These are phyloP conservation scores for Tricladium varicosporioides DNA, from an alignment of 2,329 filamentous ascomycete species.

Conservation along the genomic window DNA sequence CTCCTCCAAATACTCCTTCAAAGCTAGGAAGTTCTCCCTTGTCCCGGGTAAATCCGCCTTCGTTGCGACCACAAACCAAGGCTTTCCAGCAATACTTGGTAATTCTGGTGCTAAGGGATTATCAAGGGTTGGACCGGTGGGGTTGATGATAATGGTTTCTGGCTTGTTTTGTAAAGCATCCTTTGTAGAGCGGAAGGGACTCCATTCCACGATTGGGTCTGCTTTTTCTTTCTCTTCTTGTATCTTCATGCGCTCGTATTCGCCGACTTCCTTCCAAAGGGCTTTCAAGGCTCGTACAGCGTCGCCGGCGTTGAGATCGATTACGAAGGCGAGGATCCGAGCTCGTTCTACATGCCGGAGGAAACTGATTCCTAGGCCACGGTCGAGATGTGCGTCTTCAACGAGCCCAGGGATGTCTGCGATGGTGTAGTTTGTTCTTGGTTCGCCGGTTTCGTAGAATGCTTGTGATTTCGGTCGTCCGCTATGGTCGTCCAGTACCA, in stretches of 20 bases:
- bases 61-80: constrained; percentile 94
- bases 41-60: constrained; percentile 84
- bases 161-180: constrained; percentile 29
- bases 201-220: constrained; percentile 59
- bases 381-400: constrained; percentile 87
- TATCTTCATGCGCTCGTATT: constrained; percentile 70
- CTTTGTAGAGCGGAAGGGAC: constrained; percentile 47
- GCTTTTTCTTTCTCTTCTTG: constrained; percentile 71
- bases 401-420: constrained; percentile 95
- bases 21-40: constrained; percentile 68
- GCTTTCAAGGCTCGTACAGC: constrained; percentile 75
- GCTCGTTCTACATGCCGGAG: constrained; percentile 92
- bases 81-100: constrained; percentile 74
- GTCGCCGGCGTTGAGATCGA: constrained; percentile 79
- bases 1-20: constrained; percentile 68
- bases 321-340: constrained; percentile 86
- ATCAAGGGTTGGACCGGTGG: constrained; percentile 22
- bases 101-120: constrained; percentile 26
- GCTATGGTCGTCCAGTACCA: constrained; percentile 84
- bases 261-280: constrained; percentile 85
- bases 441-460: constrained; percentile 46
- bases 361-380: constrained; percentile 87
- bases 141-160: constrained; percentile 30
- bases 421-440: constrained; percentile 81
- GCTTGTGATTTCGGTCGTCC: constrained; percentile 60